Conservation (phyloP, 2,329 filamentous ascomycete genomes). For the Monosporascus cannonballus region DNA sequence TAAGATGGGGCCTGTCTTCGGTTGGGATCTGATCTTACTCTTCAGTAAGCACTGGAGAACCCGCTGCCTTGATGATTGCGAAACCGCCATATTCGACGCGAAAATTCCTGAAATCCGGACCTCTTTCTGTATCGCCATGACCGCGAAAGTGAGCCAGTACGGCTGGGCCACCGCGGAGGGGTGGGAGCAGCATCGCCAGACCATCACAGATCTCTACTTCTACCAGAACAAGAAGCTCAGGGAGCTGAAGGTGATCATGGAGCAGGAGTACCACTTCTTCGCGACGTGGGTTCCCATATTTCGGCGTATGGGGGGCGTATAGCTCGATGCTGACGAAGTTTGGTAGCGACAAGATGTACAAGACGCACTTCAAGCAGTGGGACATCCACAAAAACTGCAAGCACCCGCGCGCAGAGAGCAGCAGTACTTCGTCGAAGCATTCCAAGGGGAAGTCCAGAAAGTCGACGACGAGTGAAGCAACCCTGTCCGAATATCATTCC, state of each 20-base stretch:
- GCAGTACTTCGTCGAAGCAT: neutral
- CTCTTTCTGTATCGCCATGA: neutral
- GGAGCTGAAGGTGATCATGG: slow-evolving; percentile 1
- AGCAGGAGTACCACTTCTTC: slow-evolving; percentile 1
- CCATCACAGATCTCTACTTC: slow-evolving; percentile 1
- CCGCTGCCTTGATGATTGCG: neutral
- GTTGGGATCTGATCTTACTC: neutral
- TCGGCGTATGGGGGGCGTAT: no score
- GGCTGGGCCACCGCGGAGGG: neutral
- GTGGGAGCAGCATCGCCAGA: neutral
- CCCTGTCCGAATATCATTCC: neutral
- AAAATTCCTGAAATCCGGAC: no score
- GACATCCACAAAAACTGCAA: neutral
- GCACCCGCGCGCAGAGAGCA: neutral
- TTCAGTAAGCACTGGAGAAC: neutral
- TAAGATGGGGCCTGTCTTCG: neutral
- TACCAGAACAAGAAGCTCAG: slow-evolving; percentile 2
- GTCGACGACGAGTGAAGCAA: neutral
- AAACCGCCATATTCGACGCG: neutral
- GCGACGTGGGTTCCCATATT: neutral
- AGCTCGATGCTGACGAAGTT: neutral
- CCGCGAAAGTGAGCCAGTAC: neutral
- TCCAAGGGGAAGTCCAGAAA: neutral
- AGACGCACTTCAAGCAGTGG: slow-evolving; percentile 1
- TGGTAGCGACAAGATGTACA: slow-evolving; percentile 1